Base-by-base conservation (phyloP, 2,329 filamentous ascomycete genomes). In the Fusarium sacchari region DNA sequence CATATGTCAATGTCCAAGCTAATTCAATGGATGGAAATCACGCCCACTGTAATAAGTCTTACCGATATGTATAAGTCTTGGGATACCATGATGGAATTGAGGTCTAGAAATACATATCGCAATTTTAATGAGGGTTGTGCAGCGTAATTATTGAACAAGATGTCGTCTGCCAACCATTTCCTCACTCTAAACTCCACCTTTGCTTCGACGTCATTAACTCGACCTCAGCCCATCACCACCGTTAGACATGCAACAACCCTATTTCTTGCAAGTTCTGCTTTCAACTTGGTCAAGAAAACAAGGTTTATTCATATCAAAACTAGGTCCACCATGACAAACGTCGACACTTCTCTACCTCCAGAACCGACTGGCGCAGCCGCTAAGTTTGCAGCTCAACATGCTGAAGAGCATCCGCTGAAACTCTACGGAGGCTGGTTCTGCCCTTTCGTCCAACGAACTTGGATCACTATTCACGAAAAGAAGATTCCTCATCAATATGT, bases 401-500 rank as follows among this genome's bases (percentile, higher is more conserved):
- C 82, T 13, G 77, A 80, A 24, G 84, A 87, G 39, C 84, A 90
- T 39, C 80, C 82, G 10, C 82, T 92, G 37, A 93, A 92, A 80
- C 85, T 94, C 18, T 94, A 94, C 81, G 89, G 89, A 20, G 91
- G 90, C 72, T 95, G 92, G 92, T 94, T 94, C 85, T 96, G 88
- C 74, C 88, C 88, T 20, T 90, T 89, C 72, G 88, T 94, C 9
- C 93, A 95, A 83, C 88, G 93, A 24, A 86, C 88, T 20, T 94
- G 93, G 91, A 90, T 94, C 69, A 88, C 91, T 3, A 86, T 95
- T 17, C 88, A 91, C 77, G 93, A 95, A 80, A 95, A 95, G 80
- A 82, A 86, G 5, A 92, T 94, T 36, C 88, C 89, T 22, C 92
- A 95, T 79, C 90, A 95, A 82, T 94, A 94, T 80, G 86, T 93